Percentiles rank a stretch among this genome's conserved stretches.
Conservation (phyloP, 805 yeast species). For the Candida glaebosa region DNA sequence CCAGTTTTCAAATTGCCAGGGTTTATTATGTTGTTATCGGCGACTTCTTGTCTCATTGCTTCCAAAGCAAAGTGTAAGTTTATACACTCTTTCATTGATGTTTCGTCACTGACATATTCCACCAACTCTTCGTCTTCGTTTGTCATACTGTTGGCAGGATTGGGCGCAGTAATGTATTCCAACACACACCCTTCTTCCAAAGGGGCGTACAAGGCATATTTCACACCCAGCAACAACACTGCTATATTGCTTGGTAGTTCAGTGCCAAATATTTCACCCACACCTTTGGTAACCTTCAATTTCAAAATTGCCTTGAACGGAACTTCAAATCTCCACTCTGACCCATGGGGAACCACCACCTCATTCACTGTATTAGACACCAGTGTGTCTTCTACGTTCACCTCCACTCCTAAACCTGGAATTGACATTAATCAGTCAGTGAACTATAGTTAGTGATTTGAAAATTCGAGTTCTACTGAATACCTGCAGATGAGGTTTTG, state of each 20-base stretch:
- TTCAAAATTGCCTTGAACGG: conserved; percentile 47
- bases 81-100: conserved; percentile 58
- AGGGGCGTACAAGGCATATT: conserved; percentile 38
- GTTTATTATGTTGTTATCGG: conserved; percentile 18
- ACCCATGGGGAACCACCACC: conserved; percentile 28
- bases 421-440: conserved; percentile 18
- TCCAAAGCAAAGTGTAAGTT: conserved; percentile 78
- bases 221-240: conserved; percentile 33
- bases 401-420: conserved; percentile 15
- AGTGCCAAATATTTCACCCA: conserved; percentile 90
- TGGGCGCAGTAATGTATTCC: conserved; percentile 36
- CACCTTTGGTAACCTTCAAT: conserved; percentile 58
- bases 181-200: conserved; percentile 62
- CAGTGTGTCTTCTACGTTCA: not conserved
- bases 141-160: conserved; percentile 11
- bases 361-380: conserved; percentile 9
- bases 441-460: too few relatives aligned
- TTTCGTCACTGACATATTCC: conserved; percentile 70
- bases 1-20: conserved; percentile 32
- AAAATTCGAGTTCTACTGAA: not conserved
- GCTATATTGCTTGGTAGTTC: conserved; percentile 76
- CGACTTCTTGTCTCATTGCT: conserved; percentile 35
- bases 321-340: conserved; percentile 80
- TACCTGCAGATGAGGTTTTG: conserved; percentile 1
- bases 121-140: conserved; percentile 38